Evolutionary conservation across 2,329 filamentous ascomycete genomes (phyloP).

Genomic region (Paecilomyces formosus): DNA sequence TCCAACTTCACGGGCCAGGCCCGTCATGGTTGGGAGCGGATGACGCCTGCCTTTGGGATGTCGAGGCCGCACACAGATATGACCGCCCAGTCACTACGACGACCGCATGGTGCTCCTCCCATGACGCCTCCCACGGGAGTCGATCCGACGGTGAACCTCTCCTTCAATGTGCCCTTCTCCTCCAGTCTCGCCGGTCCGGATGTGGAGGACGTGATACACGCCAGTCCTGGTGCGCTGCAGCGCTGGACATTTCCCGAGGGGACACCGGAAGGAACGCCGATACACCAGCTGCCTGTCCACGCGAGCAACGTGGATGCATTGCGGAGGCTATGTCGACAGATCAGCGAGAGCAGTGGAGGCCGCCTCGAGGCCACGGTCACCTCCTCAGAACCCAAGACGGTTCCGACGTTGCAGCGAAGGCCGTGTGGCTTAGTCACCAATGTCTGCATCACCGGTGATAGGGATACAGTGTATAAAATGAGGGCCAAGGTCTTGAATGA

Average conservation of each 20-base stretch:
- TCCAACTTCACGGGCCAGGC: constrained; percentile 60
- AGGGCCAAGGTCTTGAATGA: constrained; percentile 84
- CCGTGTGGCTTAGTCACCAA: constrained; percentile 65
- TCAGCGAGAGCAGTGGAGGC: constrained; percentile 61
- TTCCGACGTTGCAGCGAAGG: constrained; percentile 40
- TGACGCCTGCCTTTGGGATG: constrained; percentile 59
- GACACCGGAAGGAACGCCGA: constrained; percentile 73
- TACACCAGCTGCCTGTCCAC: constrained; percentile 88
- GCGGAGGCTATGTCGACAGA: constrained; percentile 70
- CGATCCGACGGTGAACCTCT: constrained; percentile 78
- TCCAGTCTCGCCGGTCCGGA: constrained; percentile 89
- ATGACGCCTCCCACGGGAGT: constrained; percentile 62
- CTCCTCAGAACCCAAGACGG: constrained; percentile 68
- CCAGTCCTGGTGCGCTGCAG: constrained; percentile 76
- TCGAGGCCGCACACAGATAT: constrained; percentile 53
- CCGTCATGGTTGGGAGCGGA: constrained; percentile 61
- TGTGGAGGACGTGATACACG: constrained; percentile 88
- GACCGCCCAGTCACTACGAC: constrained; percentile 48
- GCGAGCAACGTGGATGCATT: constrained; percentile 76
- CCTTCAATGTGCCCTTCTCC: constrained; percentile 95
- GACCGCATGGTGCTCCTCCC: constrained; percentile 41
- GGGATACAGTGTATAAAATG: constrained; percentile 82
- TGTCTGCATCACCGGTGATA: constrained; percentile 81
- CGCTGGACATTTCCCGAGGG: constrained; percentile 91
- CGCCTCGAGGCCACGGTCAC: constrained; percentile 79